Percentiles rank a stretch among this genome's conserved stretches.
Evolutionary conservation across 2,329 filamentous ascomycete genomes (phyloP).

Genomic region (Sarocladium brachiariae): DNA sequence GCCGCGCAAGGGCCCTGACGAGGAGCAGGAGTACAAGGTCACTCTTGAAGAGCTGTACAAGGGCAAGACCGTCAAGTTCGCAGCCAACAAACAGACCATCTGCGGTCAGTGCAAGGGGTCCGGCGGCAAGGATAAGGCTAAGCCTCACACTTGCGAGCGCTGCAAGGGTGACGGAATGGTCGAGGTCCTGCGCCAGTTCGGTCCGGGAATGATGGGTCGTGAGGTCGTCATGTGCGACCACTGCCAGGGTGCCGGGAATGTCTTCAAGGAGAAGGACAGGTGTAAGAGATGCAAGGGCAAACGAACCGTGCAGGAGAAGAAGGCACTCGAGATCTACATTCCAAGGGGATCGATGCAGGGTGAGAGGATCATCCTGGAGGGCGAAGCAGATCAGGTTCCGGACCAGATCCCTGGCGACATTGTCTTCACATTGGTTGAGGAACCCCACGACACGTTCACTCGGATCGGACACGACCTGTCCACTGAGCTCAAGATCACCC

Average conservation of each 20-base stretch:
- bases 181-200: slow-evolving; percentile 73
- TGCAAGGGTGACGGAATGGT: slow-evolving; percentile 77
- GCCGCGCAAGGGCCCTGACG: slow-evolving; percentile 68
- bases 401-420: slow-evolving; percentile 89
- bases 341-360: slow-evolving; percentile 80
- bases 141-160: slow-evolving; percentile 71
- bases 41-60: slow-evolving; percentile 94
- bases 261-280: slow-evolving; percentile 92
- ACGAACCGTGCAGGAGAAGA: slow-evolving; percentile 78
- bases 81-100: slow-evolving; percentile 87
- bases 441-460: slow-evolving; percentile 73
- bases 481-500: slow-evolving; percentile 71
- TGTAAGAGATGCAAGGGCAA: slow-evolving; percentile 99
- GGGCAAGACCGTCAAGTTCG: slow-evolving; percentile 96
- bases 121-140: slow-evolving; percentile 88
- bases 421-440: slow-evolving; percentile 79
- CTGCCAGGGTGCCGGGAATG: slow-evolving; percentile 77
- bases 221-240: slow-evolving; percentile 73
- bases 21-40: slow-evolving; percentile 87
- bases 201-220: slow-evolving; percentile 78
- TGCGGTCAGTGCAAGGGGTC: slow-evolving; percentile 82
- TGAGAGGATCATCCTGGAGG: slow-evolving; percentile 82
- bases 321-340: slow-evolving; percentile 94
- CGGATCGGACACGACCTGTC: slow-evolving; percentile 79
- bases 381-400: slow-evolving; percentile 88